Evolutionary conservation across 805 yeast genomes (phyloP).

Genomic region (Debaryomyces maramus): DNA sequence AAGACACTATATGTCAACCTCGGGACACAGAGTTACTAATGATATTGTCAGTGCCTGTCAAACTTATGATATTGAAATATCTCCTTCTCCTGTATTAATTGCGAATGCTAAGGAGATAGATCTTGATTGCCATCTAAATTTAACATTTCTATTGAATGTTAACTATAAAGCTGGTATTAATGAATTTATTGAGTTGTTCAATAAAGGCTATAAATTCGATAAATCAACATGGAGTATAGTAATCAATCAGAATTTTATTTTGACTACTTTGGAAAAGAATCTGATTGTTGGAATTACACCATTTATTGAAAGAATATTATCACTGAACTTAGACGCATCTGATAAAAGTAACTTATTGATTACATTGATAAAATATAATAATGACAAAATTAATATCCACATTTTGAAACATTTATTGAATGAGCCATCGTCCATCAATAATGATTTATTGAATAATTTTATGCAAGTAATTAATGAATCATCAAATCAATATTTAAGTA

Average conservation of each 20-base stretch:
- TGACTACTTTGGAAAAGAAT: slow-evolving; percentile 18
- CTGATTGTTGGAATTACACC: slow-evolving; percentile 15
- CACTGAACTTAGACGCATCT: slow-evolving; percentile 14
- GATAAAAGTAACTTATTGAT: slow-evolving; percentile 11
- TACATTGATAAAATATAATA: slow-evolving; percentile 19
- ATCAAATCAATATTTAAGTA: slow-evolving; percentile 20
- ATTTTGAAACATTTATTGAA: slow-evolving; percentile 16
- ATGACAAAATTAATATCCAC: slow-evolving; percentile 28
- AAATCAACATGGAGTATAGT: slow-evolving; percentile 32
- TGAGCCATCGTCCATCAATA: slow-evolving; percentile 1
- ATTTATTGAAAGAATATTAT: slow-evolving; percentile 24
- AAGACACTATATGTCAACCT: neutral
- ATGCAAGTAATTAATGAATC: slow-evolving; percentile 11
- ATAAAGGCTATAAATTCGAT: slow-evolving; percentile 32
- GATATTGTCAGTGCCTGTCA: slow-evolving; percentile 15
- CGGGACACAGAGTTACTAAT: slow-evolving; percentile 1
- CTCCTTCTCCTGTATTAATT: neutral
- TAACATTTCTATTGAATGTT: slow-evolving; percentile 27
- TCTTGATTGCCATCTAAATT: slow-evolving; percentile 20
- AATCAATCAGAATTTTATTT: slow-evolving; percentile 27
- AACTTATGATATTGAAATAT: slow-evolving; percentile 5
- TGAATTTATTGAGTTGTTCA: slow-evolving; percentile 27
- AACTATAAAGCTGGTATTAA: slow-evolving; percentile 25
- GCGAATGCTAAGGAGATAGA: slow-evolving; percentile 1
- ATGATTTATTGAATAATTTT: slow-evolving; percentile 9